Base-by-base conservation (phyloP, 1,284 basidiomycete species). In the Tilletia walkeri region DNA sequence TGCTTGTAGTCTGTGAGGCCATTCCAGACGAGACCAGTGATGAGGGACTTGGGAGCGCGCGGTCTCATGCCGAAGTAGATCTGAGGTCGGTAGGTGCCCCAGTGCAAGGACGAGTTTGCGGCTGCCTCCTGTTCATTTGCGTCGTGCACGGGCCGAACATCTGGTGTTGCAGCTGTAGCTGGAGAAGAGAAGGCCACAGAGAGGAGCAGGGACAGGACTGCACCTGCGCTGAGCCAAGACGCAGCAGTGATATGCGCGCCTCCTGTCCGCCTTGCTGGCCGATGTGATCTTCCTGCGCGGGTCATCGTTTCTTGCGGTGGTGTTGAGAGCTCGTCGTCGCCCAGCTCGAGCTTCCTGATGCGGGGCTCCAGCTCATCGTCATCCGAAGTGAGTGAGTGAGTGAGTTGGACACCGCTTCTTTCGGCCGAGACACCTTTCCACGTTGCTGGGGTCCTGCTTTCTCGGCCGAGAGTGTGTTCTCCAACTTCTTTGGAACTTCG, bases 51-150 rank as follows among this genome's bases (percentile, higher is more conserved):
- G 1, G 94, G 92, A 71, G 92, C 85, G 59, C 90, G 88, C 24
- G 94, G 92, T 61, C 92, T 87, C 67, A 97, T 85, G 39, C 94
- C 94, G 84, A 97, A 95, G 86, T 96, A 97, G 39, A 96, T 87
- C 80, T 93, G 92, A 0, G 94, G 93, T 50, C 94, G 87, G 83
- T 95, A 96, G 0, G 91, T 87, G 2, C 93, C 93, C 94, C 94
- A 96, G 76, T 93, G 84, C n/a, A 93, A 84, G 7, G 90, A 89
- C 24, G 79, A 53, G 24, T 76, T 73, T 12, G 73, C 72, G 73
- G 59, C 59, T 18, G 59, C 59, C 59, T 63, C 59, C 6, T 63
- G 38, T 9, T 49, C 45, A 41, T 30, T n/a, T 16, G 47, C 65
- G 48, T 63, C 59, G 59, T 63, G 59, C 34, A 63, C 18, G 12